These are phyloP conservation scores for Plenodomus biglobosus DNA, from an alignment of 2,329 filamentous ascomycete species.

Conservation along the genomic window DNA sequence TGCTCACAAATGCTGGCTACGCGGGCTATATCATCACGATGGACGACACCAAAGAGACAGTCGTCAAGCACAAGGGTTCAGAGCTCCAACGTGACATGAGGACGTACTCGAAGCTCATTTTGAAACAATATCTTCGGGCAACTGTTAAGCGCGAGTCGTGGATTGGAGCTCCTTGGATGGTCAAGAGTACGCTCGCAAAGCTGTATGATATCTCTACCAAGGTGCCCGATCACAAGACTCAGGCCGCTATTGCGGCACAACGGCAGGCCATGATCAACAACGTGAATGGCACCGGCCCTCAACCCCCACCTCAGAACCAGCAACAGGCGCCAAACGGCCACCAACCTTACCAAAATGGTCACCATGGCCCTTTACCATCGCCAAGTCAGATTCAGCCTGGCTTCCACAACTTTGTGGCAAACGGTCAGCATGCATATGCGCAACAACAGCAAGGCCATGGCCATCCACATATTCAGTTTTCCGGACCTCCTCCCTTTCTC, in stretches of 20 bases:
- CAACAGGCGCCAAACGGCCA: slow-evolving; percentile 22
- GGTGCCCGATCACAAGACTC: slow-evolving; percentile 60
- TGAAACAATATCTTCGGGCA: slow-evolving; percentile 92
- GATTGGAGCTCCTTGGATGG: slow-evolving; percentile 95
- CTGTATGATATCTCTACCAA: slow-evolving; percentile 86
- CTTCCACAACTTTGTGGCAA: slow-evolving; percentile 55
- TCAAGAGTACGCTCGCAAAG: slow-evolving; percentile 81
- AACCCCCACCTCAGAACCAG: slow-evolving; percentile 9
- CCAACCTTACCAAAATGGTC: slow-evolving; percentile 24
- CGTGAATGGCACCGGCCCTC: slow-evolving; percentile 39
- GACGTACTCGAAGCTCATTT: slow-evolving; percentile 89
- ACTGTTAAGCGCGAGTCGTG: slow-evolving; percentile 89
- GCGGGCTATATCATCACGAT: slow-evolving; percentile 35
- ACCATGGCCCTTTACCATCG: slow-evolving; percentile 15
- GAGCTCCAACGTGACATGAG: slow-evolving; percentile 86
- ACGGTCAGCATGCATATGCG: slow-evolving; percentile 63
- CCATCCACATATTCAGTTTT: slow-evolving; percentile 45
- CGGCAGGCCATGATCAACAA: slow-evolving; percentile 71
- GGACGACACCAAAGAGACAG: slow-evolving; percentile 46
- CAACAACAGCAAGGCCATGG: slow-evolving; percentile 48
- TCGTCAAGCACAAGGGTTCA: slow-evolving; percentile 48
- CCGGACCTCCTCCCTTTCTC: slow-evolving; percentile 43
- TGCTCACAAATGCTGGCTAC: slow-evolving; percentile 32
- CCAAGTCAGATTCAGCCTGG: slow-evolving; percentile 41
- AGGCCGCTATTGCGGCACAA: slow-evolving; percentile 39